Evolutionary conservation across 129 eudicot species (phyloP).

Genomic region (carrot (Daucus carota)): DNA sequence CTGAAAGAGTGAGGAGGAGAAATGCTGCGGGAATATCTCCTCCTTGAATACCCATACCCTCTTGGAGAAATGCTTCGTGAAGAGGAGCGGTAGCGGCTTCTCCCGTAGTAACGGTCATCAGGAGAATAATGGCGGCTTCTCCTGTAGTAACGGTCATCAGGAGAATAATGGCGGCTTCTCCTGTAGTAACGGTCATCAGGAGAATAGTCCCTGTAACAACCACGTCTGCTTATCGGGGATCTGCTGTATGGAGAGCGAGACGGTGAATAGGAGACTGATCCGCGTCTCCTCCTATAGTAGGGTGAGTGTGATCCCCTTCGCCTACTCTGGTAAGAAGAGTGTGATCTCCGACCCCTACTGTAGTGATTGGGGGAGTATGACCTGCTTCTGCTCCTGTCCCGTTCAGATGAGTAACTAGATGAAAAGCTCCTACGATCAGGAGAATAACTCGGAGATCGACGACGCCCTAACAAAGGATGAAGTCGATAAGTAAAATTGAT

Average conservation of each 20-base stretch:
- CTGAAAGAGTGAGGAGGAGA: constrained; percentile 26
- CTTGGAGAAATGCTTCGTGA: constrained; percentile 71
- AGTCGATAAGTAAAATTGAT: background rate
- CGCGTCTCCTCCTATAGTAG: constrained; percentile 25
- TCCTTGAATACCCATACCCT: constrained; percentile 28
- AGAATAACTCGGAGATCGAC: constrained; percentile 58
- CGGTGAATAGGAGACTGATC: constrained; percentile 28
- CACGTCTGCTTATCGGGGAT: constrained; percentile 19
- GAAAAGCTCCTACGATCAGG: constrained; percentile 29
- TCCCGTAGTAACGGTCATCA: constrained; percentile 24
- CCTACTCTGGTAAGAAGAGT: constrained; percentile 36
- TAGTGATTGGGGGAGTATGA: background rate
- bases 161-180: constrained; percentile 35
- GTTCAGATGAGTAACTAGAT: background rate
- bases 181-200: constrained; percentile 41
- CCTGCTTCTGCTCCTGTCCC: background rate
- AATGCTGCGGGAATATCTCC: constrained; percentile 34
- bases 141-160: constrained; percentile 25
- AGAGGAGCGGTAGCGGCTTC: constrained; percentile 35
- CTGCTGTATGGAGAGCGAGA: constrained; percentile 48
- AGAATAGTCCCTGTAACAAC: constrained; percentile 28
- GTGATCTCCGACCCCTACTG: background rate
- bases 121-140: constrained; percentile 37
- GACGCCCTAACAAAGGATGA: constrained; percentile 27
- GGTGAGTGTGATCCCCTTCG: background rate